These are phyloP conservation scores for Eucalyptus brandiana DNA, from an alignment of 345 rosid genomes.

Conservation along the genomic window DNA sequence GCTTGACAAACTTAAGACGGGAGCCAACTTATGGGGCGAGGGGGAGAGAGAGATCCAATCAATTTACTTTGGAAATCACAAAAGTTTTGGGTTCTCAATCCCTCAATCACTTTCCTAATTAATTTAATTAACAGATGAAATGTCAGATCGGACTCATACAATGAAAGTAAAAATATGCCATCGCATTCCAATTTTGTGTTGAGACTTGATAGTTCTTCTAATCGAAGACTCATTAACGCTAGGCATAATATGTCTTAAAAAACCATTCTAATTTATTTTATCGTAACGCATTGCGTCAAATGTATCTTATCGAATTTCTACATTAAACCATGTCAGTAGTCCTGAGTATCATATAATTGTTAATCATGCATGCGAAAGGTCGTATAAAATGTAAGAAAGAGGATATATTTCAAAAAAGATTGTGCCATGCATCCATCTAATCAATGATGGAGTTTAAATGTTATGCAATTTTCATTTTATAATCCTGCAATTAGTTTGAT, in stretches of 20 bases:
- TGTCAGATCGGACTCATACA: fast-evolving
- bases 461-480: too few relatives aligned
- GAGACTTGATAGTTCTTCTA: too few relatives aligned
- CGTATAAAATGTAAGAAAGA: neutral
- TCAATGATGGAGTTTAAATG: neutral
- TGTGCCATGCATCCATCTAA: neutral
- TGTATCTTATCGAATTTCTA: fast-evolving
- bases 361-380: neutral
- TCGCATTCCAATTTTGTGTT: neutral
- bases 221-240: neutral
- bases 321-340: neutral
- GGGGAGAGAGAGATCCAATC: neutral
- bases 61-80: neutral
- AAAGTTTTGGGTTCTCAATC: neutral
- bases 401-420: neutral
- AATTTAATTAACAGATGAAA: neutral
- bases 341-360: neutral
- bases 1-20: neutral
- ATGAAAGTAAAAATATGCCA: too few relatives aligned
- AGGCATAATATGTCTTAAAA: neutral
- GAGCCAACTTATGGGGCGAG: neutral
- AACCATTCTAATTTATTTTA: neutral
- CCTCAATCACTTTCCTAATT: neutral
- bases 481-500: neutral
- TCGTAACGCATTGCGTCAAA: fast-evolving